A percentile compares a stretch with the other conserved stretches of the same genome.
Evolutionary conservation across 768 basidiomycete genomes (phyloP).

Genomic region (Tephrocybe rancida): DNA sequence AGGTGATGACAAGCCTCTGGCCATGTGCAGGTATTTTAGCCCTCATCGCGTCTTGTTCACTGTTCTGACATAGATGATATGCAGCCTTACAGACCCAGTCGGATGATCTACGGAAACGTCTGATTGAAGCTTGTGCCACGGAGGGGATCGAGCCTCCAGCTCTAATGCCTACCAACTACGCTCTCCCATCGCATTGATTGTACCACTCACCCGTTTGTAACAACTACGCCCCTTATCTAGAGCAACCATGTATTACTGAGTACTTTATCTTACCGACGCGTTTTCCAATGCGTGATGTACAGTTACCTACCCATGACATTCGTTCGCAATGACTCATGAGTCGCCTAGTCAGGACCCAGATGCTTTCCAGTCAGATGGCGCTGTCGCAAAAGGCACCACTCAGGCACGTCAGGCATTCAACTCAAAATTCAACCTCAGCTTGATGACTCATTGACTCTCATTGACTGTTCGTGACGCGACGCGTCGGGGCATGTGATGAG

Average conservation of each 20-base stretch:
- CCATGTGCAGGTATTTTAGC: slow-evolving; percentile 48
- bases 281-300: background rate
- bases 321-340: no score
- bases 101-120: slow-evolving; percentile 48
- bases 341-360: no score
- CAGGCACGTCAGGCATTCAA: no score
- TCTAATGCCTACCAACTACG: slow-evolving; percentile 36
- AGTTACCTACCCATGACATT: background rate
- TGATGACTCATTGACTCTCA: no score
- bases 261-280: no score
- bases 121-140: slow-evolving; percentile 49
- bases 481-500: no score
- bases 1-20: slow-evolving; percentile 73
- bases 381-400: no score
- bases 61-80: background rate
- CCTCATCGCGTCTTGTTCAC: background rate
- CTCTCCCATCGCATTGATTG: slow-evolving; percentile 33
- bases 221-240: background rate
- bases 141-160: slow-evolving; percentile 45
- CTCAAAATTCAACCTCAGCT: no score
- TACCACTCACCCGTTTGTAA: background rate
- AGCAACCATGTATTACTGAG: background rate
- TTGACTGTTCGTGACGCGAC: no score
- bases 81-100: slow-evolving; percentile 51
- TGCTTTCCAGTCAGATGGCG: no score